A percentile compares a stretch with the other conserved stretches of the same genome.
These are phyloP conservation scores for Rhynchospora tenuis DNA, from an alignment of 176 grass and related monocot species.

Conservation along the genomic window DNA sequence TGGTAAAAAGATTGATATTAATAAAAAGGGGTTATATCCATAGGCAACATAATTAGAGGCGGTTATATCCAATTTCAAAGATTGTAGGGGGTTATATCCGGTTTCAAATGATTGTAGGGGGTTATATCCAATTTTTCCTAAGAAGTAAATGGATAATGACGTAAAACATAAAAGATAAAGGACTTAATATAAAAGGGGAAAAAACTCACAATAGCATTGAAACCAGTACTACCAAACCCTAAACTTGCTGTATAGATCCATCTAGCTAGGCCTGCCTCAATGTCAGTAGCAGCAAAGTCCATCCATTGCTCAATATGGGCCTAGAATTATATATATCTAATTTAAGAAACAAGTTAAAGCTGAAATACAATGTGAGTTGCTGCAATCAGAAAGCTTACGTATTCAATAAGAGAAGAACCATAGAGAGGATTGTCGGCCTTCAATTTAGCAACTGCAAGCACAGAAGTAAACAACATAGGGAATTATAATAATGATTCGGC, in stretches of 20 bases:
- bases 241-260: constrained; percentile 52
- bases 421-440: constrained; percentile 64
- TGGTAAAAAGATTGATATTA: too few relatives aligned
- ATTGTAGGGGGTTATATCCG: too few relatives aligned
- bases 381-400: constrained; percentile 43
- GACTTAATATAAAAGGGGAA: not conserved
- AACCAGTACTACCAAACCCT: constrained; percentile 21
- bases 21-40: too few relatives aligned
- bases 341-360: not conserved
- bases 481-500: not conserved
- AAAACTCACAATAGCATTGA: constrained; percentile 40
- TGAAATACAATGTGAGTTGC: not conserved
- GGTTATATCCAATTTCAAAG: too few relatives aligned
- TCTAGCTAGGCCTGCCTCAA: constrained; percentile 46
- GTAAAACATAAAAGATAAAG: not conserved
- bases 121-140: too few relatives aligned
- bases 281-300: constrained; percentile 51
- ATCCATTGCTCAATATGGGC: constrained; percentile 79
- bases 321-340: constrained; percentile 19
- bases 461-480: constrained; percentile 1
- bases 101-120: too few relatives aligned
- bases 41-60: too few relatives aligned
- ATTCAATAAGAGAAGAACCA: constrained; percentile 73
- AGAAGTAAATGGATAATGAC: not conserved
- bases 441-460: constrained; percentile 46